Conservation (phyloP, 768 basidiomycete species). For the Boletus pseudopeckii region DNA sequence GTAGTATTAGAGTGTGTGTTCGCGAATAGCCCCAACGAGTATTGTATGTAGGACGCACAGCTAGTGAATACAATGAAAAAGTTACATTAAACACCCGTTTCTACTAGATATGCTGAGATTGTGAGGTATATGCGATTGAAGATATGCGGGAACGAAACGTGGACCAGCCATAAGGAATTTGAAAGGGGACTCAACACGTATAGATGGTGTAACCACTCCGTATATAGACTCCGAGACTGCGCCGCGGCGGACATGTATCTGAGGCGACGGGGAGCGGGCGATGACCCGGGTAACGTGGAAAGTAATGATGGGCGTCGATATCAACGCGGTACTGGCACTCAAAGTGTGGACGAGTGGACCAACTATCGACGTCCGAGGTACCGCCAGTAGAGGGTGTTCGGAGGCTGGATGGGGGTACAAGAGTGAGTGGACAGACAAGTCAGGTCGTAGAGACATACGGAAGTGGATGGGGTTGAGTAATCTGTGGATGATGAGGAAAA, state of each 20-base stretch:
- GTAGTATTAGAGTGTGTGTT: background rate
- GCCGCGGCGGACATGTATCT: constrained; percentile 3
- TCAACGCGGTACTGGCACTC: constrained; percentile 4
- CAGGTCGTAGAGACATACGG: constrained; percentile 22
- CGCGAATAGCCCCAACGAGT: constrained; percentile 18
- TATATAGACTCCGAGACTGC: constrained; percentile 5
- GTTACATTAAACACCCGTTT: constrained; percentile 24
- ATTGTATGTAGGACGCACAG: constrained; percentile 21
- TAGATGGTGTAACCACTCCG: constrained; percentile 1
- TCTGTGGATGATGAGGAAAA: constrained; percentile 39
- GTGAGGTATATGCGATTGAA: constrained; percentile 25
- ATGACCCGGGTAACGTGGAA: constrained; percentile 5
- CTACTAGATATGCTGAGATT: constrained; percentile 27
- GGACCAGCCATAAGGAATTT: constrained; percentile 20
- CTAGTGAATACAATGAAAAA: constrained; percentile 25
- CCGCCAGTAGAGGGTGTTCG: constrained; percentile 43
- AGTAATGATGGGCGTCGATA: constrained; percentile 2
- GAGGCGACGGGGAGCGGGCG: background rate
- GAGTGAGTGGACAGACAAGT: background rate
- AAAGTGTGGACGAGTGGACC: background rate
- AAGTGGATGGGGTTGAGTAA: constrained; percentile 53
- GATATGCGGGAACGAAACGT: constrained; percentile 9
- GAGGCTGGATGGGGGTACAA: constrained; percentile 33
- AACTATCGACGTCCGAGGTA: constrained; percentile 44
- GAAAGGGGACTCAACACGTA: constrained; percentile 11